These are phyloP conservation scores for Jackrogersella multiformis DNA, from an alignment of 495 filamentous ascomycete genomes.

Conservation along the genomic window DNA sequence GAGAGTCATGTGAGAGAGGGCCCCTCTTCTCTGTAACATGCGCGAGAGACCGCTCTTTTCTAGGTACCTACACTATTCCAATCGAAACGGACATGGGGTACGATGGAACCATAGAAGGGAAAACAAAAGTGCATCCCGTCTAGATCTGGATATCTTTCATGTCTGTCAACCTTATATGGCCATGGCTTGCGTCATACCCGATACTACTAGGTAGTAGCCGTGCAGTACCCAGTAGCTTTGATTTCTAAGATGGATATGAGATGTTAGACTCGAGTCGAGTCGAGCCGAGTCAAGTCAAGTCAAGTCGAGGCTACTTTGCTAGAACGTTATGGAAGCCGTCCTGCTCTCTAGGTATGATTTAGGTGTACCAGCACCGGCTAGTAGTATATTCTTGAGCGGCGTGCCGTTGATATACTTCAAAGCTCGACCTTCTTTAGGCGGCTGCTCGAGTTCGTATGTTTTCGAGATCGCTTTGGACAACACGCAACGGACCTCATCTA, in stretches of 20 bases:
- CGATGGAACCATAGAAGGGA: slow-evolving; percentile 37
- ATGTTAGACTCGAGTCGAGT: not conserved
- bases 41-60: slow-evolving; percentile 28
- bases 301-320: too few relatives aligned
- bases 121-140: slow-evolving; percentile 39
- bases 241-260: not conserved
- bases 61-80: not conserved
- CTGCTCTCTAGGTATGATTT: not conserved
- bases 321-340: not conserved
- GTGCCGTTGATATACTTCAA: not conserved
- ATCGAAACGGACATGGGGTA: slow-evolving; percentile 45
- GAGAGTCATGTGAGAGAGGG: slow-evolving; percentile 14
- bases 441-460: slow-evolving; percentile 17
- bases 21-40: slow-evolving; percentile 36
- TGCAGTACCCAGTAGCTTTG: slow-evolving; percentile 2
- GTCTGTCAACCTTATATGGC: slow-evolving; percentile 27
- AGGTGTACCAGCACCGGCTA: too few relatives aligned
- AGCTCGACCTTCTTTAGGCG: not conserved
- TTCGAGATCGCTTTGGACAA: slow-evolving; percentile 9
- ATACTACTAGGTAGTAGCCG: not conserved
- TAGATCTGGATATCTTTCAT: slow-evolving; percentile 29
- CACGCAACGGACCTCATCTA: slow-evolving; percentile 14
- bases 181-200: slow-evolving; percentile 13
- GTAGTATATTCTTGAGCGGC: not conserved
- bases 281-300: too few relatives aligned